Conservation (phyloP, 2,329 filamentous ascomycete species). For the Ploettnerulaceae sp. region DNA sequence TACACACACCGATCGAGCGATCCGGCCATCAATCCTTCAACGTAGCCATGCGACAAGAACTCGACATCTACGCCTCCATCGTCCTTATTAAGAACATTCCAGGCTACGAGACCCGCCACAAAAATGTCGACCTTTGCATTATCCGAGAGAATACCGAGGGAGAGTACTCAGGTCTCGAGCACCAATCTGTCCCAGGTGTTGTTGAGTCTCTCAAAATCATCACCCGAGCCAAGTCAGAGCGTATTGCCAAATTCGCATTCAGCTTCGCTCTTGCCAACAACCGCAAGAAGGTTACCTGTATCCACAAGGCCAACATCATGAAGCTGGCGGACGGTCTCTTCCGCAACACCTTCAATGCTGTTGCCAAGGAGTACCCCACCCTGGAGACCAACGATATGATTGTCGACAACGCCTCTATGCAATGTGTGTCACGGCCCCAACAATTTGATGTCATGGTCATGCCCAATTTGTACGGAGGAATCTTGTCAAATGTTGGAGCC, state of each 20-base stretch:
- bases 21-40: conserved; percentile 99
- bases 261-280: conserved; percentile 97
- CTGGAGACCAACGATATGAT: conserved; percentile 99
- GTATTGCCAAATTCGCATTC: conserved; percentile 98
- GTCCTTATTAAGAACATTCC: conserved; percentile 99
- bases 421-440: conserved; percentile 91
- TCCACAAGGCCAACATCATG: conserved; percentile 99
- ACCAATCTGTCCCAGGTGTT: conserved; percentile 93
- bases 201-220: conserved; percentile 99
- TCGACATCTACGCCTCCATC: conserved; percentile 98
- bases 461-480: conserved; percentile 98
- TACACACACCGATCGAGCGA: conserved; percentile 94
- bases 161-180: conserved; percentile 98
- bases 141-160: conserved; percentile 99
- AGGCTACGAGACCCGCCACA: conserved; percentile 94
- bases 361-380: conserved; percentile 91
- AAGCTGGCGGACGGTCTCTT: conserved; percentile 98
- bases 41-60: conserved; percentile 96
- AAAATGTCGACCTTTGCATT: conserved; percentile 96
- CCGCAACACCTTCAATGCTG: conserved; percentile 92
- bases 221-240: conserved; percentile 97
- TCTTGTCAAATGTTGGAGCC: conserved; percentile 97
- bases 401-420: conserved; percentile 99
- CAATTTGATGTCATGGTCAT: conserved; percentile 99
- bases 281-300: conserved; percentile 98